Conservation (phyloP, 208 protist species). For the Herpetomonas samuelpessoai region DNA sequence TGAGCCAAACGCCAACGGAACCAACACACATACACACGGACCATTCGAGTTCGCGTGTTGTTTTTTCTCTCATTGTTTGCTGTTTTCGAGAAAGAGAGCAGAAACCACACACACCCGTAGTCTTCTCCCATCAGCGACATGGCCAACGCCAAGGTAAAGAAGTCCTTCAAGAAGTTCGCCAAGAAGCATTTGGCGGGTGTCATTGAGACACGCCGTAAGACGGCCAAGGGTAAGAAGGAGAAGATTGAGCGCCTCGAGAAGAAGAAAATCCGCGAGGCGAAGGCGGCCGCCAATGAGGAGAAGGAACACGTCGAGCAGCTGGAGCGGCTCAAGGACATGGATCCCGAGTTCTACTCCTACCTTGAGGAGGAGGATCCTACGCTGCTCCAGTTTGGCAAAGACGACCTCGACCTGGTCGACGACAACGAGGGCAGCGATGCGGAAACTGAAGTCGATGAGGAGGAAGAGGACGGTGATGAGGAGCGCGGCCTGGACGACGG, state of each 20-base stretch:
- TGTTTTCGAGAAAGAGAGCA: too few species aligned
- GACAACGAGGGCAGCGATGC: conserved; percentile 75
- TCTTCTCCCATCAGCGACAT: too few species aligned
- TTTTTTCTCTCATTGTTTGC: neutral
- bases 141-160: conserved; percentile 81
- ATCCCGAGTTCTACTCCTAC: conserved; percentile 89
- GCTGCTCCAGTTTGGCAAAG: conserved; percentile 82
- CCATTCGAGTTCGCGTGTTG: neutral
- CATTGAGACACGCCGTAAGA: conserved; percentile 88
- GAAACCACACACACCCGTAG: too few species aligned
- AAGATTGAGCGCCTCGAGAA: conserved; percentile 80
- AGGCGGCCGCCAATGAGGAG: conserved; percentile 70
- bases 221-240: conserved; percentile 84
- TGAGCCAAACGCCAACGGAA: neutral
- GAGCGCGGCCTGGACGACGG: conserved; percentile 16
- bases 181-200: conserved; percentile 89
- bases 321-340: conserved; percentile 85
- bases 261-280: conserved; percentile 68
- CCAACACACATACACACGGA: conserved; percentile 1
- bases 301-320: conserved; percentile 87
- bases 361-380: conserved; percentile 89
- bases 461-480: conserved; percentile 30
- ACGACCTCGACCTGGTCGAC: conserved; percentile 72
- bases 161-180: conserved; percentile 91
- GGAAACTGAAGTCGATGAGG: conserved; percentile 75